Evolutionary conservation across 306 rosid genomes (phyloP), one percentile per base, ranked within the genome.

Genomic region (Begonia peltatifolia): DNA sequence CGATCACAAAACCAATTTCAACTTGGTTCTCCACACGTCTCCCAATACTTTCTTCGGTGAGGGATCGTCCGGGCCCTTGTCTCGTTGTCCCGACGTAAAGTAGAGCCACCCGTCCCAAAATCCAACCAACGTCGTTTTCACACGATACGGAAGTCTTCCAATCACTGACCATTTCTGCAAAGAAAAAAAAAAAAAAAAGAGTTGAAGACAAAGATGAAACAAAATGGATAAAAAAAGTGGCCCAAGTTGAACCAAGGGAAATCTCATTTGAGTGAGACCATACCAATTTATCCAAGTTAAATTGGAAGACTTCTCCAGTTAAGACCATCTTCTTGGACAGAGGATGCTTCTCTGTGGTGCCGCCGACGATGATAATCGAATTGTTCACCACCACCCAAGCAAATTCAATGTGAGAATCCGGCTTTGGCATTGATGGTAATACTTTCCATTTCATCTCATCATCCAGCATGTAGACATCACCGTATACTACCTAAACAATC

Each of bases 11-110:
- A 25, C 35, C 67, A 75, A 75, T 74, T 57, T 71, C 59, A 84
- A 61, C 63, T 82, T 89, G 6, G 97, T 80, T 70, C 97, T 80
- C 84, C 88, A 89, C 81, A 79, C 68, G 11, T 84, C 83, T 23
- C 65, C 76, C 50, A 89, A 30, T 2, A 89, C 97, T 67, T 62
- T 12, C 67, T 66, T 76, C 6, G 97, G 97, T 61, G 80, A 93
- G 10, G 95, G 97, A 60, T 89, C 82, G 52, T 84, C 94, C 0
- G 95, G 87, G 47, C 97, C 97, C 58, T 89, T 80, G 63, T 89
- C 97, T 43, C 97, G 54, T 69, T 89, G 95, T 47, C 97, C 95
- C 0, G 95, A 89, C 4, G 97, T 89, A 20, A 89, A 89, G 64
- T 84, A 89, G 62, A 89, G 59, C 80, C 79, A 84, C 66, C 95